Evolutionary conservation across 2,329 filamentous ascomycete species (phyloP), one percentile per base, ranked within the genome.

Genomic region (Arthroderma sp.): DNA sequence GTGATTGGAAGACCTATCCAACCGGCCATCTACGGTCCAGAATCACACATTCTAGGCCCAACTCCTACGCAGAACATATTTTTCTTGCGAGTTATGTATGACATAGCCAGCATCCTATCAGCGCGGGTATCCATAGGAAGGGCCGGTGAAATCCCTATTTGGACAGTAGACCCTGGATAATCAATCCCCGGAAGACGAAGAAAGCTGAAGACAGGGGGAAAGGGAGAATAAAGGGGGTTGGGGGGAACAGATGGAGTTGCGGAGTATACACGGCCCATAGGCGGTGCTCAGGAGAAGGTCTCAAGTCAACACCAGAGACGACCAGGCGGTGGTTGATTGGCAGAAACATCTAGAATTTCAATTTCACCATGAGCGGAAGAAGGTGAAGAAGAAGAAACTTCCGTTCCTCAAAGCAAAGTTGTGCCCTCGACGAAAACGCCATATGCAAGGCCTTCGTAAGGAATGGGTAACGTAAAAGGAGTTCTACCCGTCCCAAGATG

Each of bases 101-200:
- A 51, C 47, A 51, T 51, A 7, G 28, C 23, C 25, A 51, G 47
- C 47, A 25, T 15, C 47, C 28, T 51, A 51, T 51, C 47, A 51
- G 19, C 33, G 25, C 19, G 5, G 28, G 47, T 19, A 13, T 21
- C 33, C 47, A 51, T 17, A 13, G 7, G 4, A 17, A 17, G 21
- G n/a, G 25, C 3, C 28, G n/a, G n/a, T n/a, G 47, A 17, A 8
- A 19, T 51, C 47, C 41, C 19, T 47, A 47, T 47, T 47, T 47
- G 41, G 41, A 33, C 17, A 51, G 13, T 33, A 51, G 23, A 31
- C 25, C 7, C 13, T n/a, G 13, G 8, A 33, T 3, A 19, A 31
- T 49, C 13, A 2, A 19, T 31, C 13, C 9, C 13, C 28, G 7
- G n/a, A n/a, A 33, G 47, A 35, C 13, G 28, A 7, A 19, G 47